Evolutionary conservation across 345 rosid genomes (phyloP), one percentile per base, ranked within the genome.

Genomic region (Gossypium turneri): DNA sequence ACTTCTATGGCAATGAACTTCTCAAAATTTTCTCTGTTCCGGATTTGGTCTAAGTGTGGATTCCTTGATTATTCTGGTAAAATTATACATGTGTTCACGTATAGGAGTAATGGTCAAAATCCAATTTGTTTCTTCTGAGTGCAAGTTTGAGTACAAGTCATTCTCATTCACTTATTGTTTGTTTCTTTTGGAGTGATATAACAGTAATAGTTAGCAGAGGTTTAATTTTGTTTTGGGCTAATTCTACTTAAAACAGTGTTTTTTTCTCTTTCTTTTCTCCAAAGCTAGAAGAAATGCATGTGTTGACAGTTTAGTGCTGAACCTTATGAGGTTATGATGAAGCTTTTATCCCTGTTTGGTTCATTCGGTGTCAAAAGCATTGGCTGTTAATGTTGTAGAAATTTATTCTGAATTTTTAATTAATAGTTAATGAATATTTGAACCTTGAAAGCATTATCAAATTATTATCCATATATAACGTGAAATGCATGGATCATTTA

Each of bases 301-400:
- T 47, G 38, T 67, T 67, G 38, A 67, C 56, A 7, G 70, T 52
- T 70, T 53, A 2, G 3, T 70, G 24, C 73, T 70, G 59, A 29
- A 34, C 13, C 27, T 9, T 16, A 41, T 19, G 50, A 17, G 27
- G 34, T 41, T 70, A 29, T 70, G 16, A 3, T 55, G 74, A 52
- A 70, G 43, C 0, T n/a, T 70, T 70, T 70, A 11, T 17, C 12
- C 25, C 1, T 53, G 9, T 4, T n/a, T 65, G 29, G 51, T 65
- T 43, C 29, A 65, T 65, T 65, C 51, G 19, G 45, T 15, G 27
- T 65, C 51, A 22, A 19, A 43, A 65, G 69, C 25, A 11, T 43
- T 65, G 27, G 51, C 51, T 64, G 22, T 11, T 44, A 41, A 19
- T 43, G 10, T 44, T 44, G 50, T 43, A 19, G 70, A 12, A 60